These are phyloP conservation scores for Phytopythium litorale DNA, from an alignment of 352 stramenopile genomes.

Conservation along the genomic window DNA sequence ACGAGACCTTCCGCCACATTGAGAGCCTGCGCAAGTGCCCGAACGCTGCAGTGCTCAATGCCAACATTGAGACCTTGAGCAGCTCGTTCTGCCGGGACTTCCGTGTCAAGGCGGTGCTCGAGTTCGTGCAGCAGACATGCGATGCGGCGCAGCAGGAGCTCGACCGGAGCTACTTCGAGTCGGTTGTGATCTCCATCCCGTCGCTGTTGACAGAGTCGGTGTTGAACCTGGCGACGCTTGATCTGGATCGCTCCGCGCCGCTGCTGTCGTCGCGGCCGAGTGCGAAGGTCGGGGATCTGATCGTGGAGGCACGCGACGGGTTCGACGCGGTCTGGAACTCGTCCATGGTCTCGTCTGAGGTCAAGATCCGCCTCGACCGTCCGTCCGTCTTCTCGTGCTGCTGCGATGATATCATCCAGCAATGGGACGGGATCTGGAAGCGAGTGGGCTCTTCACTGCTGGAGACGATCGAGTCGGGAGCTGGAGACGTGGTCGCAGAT, in stretches of 20 bases:
- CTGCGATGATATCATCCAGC: constrained; percentile 34
- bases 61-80: constrained; percentile 65
- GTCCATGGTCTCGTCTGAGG: constrained; percentile 70
- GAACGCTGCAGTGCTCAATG: constrained; percentile 55
- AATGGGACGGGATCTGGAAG: constrained; percentile 53
- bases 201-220: constrained; percentile 25
- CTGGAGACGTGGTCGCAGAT: constrained; percentile 4
- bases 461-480: constrained; percentile 34
- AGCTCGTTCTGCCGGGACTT: constrained; percentile 64
- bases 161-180: constrained; percentile 67
- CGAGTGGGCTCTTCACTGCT: constrained; percentile 43
- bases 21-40: constrained; percentile 64
- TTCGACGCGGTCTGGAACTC: constrained; percentile 62
- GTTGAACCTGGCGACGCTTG: constrained; percentile 5
- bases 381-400: constrained; percentile 47
- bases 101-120: constrained; percentile 48
- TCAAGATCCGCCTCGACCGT: constrained; percentile 52
- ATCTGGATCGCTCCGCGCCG: constrained; percentile 1
- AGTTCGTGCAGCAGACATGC: constrained; percentile 45
- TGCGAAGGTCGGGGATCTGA: constrained; percentile 41
- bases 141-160: constrained; percentile 31
- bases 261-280: neutral
- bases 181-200: constrained; percentile 30
- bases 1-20: constrained; percentile 62
- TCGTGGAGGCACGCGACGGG: constrained; percentile 40